Base-by-base conservation (phyloP, 176 grass and related monocot species). In the Chloris gayana region DNA sequence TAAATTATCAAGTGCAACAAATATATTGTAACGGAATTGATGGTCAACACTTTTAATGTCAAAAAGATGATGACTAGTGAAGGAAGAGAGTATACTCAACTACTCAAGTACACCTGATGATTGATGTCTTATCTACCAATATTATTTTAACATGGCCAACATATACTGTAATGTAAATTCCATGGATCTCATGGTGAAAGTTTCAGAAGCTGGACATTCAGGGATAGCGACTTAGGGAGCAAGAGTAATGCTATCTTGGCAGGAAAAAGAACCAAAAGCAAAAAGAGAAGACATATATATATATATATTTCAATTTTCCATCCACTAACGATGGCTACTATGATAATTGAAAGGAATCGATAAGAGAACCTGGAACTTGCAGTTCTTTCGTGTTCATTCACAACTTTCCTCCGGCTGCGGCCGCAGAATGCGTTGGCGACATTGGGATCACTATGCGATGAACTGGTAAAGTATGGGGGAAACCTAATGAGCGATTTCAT, bases 331-430 rank as follows among this genome's bases (percentile, higher is more conserved):
- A 80, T 69, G 62, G 50, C 42, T 78, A 74, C 27, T 53, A 44
- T 63, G 25, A 29, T 56, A 86, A 80, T 30, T 64, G 61, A 72
- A 82, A 44, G 80, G 21, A 7, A 68, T 85, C 26, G 80, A 82
- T 85, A 81, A 61, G 72, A 87, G 81, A 86, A 98, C 95, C 92
- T 98, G 87, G 95, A 98, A 77, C 95, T 98, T 76, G 88, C 86
- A 83, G 90, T 98, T 72, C 92, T 85, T 82, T 96, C 86, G 74
- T 97, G 85, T 84, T 92, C 92, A 68, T 87, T 81, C 67, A 92
- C 85, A 90, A 89, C 92, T 88, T 90, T 93, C 70, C 72, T 94
- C 70, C 78, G 41, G 41, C 82, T 91, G 24, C 79, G 90, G 73
- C 90, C 84, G 70, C 78, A 87, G 29, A 98, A 98, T 70, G 83